A percentile compares a stretch with the other conserved stretches of the same genome.
These are phyloP conservation scores for Sarocladium strictum DNA, from an alignment of 2,329 filamentous ascomycete species.

Conservation along the genomic window DNA sequence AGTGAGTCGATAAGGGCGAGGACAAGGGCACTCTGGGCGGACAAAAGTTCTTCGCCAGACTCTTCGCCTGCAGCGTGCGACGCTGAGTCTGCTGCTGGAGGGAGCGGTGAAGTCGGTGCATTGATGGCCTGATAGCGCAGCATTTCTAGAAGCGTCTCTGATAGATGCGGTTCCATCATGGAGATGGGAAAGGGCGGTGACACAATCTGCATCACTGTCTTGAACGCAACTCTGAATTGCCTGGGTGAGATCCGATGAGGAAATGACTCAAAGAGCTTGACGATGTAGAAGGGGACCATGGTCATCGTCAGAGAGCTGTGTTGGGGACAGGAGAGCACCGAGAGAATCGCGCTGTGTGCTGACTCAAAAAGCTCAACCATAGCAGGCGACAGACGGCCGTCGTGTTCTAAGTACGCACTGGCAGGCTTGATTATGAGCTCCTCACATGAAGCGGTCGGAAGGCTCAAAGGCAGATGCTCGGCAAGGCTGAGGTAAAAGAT, in stretches of 20 bases:
- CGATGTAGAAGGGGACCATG: conserved; percentile 77
- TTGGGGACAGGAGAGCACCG: conserved; percentile 73
- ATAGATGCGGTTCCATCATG: conserved; percentile 67
- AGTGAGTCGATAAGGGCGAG: conserved; percentile 76
- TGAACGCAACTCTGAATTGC: conserved; percentile 85
- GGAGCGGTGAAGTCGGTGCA: conserved; percentile 39
- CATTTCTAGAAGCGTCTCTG: conserved; percentile 75
- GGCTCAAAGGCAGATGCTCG: conserved; percentile 70
- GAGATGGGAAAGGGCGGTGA: conserved; percentile 73
- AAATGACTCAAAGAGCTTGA: conserved; percentile 74
- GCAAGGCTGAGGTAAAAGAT: conserved; percentile 84
- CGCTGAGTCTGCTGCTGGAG: conserved; percentile 31
- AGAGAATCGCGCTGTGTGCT: conserved; percentile 75
- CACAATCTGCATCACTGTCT: conserved; percentile 74
- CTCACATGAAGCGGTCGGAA: conserved; percentile 64
- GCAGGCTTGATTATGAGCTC: conserved; percentile 68
- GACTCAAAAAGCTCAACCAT: conserved; percentile 71
- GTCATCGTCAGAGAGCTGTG: conserved; percentile 65
- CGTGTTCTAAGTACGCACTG: conserved; percentile 60
- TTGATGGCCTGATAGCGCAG: conserved; percentile 54
- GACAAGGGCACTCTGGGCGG: conserved; percentile 71
- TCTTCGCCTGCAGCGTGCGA: conserved; percentile 22
- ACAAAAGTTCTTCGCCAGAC: conserved; percentile 38
- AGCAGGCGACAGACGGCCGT: conserved; percentile 35
- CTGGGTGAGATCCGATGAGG: conserved; percentile 71